Evolutionary conservation across 169 alveolate species (phyloP).

Genomic region (Plasmodium yoelii): DNA sequence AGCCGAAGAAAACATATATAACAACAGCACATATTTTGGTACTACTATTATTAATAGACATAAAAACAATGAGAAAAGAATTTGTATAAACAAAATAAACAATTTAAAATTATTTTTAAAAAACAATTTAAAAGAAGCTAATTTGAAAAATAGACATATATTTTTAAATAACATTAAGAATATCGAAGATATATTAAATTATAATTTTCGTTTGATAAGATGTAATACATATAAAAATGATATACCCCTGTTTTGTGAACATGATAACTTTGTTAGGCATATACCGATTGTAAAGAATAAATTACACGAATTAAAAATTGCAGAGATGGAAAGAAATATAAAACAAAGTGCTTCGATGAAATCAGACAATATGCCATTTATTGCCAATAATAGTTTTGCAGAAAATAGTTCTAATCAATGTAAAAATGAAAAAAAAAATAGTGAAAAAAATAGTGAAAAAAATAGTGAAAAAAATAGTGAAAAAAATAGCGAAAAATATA

Average conservation of each 20-base stretch:
- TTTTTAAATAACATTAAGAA: constrained; percentile 27
- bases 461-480: no score
- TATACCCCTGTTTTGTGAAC: constrained; percentile 6
- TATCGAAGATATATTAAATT: constrained; percentile 33
- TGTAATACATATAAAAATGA: not conserved
- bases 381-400: not conserved
- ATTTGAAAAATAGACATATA: constrained; percentile 9
- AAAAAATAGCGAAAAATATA: no score
- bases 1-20: not conserved
- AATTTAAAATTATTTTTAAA: constrained; percentile 17
- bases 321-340: not conserved
- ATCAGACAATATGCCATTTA: no score
- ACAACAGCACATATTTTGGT: not conserved
- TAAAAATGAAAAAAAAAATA: not conserved
- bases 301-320: not conserved
- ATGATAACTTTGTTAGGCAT: constrained; percentile 43
- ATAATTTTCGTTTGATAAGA: constrained; percentile 12
- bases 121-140: constrained; percentile 1
- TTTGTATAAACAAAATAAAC: constrained; percentile 1
- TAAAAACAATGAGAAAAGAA: not conserved
- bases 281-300: not conserved
- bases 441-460: no score
- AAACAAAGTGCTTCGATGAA: not conserved
- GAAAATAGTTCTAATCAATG: not conserved
- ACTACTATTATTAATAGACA: not conserved